Evolutionary conservation across 2,329 filamentous ascomycete genomes (phyloP), one percentile per base, ranked within the genome.

Genomic region (Aspergillus arachidicola): DNA sequence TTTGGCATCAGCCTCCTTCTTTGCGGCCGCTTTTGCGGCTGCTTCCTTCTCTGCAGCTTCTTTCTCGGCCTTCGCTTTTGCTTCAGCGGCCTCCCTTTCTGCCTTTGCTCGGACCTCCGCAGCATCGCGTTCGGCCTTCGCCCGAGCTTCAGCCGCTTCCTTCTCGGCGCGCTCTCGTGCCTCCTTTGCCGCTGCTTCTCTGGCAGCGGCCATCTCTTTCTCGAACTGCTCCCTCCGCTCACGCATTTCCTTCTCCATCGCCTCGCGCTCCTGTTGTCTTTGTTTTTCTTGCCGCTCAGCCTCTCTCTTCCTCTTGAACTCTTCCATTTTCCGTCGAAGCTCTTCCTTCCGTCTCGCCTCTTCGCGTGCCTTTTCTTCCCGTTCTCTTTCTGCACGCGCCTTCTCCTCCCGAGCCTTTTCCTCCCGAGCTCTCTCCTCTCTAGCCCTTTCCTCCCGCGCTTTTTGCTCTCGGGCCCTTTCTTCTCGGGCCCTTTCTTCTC

Each of bases 41-140:
- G 75, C 79, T 79, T 95, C 94, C 80, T 96, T 92, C 72, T 95
- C 91, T 2, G 74, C 73, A 91, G 75, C 74, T 43, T 76, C 71
- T 59, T 75, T 77, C 28, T 74, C 75, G 3, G 74, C 74, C 48
- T 70, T 74, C 28, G 73, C 74, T 62, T 76, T 76, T 23, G 73
- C 73, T 57, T 75, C 76, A 23, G 72, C 75, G 23, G 71, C 74
- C 48, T 74, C 69, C 21, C 50, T 58, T 53, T 66, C 66, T 9
- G 61, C 57, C 32, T 57, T 66, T 21, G 62, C 72, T 38, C 64
- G 67, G 10, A 71, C 72, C 54, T 75, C 71, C 5, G 69, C 69
- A 3, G 66, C 71, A 46, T 72, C 54, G 76, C 76, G 36, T 68
- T 69, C 64, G 78, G 73, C 67, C 66, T 70, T 72, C 60, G 74